A percentile compares a stretch with the other conserved stretches of the same genome.
Evolutionary conservation across 108 stramenopile genomes (phyloP).

Genomic region (Cyclotella cryptica): DNA sequence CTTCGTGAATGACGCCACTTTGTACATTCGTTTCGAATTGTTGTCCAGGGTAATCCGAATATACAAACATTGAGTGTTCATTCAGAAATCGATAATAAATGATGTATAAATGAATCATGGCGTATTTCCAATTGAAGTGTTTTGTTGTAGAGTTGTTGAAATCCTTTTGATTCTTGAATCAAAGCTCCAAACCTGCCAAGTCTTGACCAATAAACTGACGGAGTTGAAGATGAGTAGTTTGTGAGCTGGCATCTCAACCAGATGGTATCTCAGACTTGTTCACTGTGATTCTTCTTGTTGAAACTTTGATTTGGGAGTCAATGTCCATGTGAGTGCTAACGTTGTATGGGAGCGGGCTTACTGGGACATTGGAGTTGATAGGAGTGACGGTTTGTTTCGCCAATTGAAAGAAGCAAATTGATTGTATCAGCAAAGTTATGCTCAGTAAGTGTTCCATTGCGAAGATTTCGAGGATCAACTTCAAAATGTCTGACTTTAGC

Average conservation of each 20-base stretch:
- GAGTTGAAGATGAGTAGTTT: slow-evolving; percentile 3
- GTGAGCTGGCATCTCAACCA: neutral
- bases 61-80: slow-evolving; percentile 1
- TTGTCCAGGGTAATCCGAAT: slow-evolving; percentile 6
- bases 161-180: neutral
- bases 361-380: slow-evolving; percentile 3
- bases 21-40: slow-evolving; percentile 5
- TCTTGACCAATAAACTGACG: slow-evolving; percentile 10
- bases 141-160: neutral
- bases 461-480: neutral
- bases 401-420: slow-evolving; percentile 4
- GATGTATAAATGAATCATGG: slow-evolving; percentile 1
- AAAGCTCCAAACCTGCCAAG: slow-evolving; percentile 5
- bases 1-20: slow-evolving; percentile 5
- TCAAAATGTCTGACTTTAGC: neutral
- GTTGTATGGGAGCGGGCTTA: neutral
- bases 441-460: slow-evolving; percentile 4
- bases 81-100: neutral
- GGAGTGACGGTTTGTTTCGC: slow-evolving; percentile 1
- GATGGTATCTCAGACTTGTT: slow-evolving; percentile 4
- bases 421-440: slow-evolving; percentile 1
- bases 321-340: slow-evolving; percentile 7
- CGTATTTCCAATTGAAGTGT: slow-evolving; percentile 6
- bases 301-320: neutral
- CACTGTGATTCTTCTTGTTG: neutral